Evolutionary conservation across 495 filamentous ascomycete species (phyloP).

Genomic region (Aspergillus sclerotioniger): DNA sequence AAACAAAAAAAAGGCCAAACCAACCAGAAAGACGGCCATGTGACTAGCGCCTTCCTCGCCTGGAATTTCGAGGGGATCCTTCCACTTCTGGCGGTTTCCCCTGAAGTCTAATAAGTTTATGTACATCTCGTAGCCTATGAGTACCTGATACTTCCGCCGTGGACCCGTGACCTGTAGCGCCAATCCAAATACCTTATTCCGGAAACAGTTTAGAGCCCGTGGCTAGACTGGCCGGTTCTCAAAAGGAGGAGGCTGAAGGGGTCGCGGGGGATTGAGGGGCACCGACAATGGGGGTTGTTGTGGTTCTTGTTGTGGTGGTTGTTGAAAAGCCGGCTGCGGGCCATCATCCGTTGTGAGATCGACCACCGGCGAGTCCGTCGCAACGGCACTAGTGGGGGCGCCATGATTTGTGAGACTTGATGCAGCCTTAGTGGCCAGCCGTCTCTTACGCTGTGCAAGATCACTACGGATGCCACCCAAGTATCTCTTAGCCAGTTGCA

Average conservation of each 20-base stretch:
- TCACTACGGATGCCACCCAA: constrained; percentile 52
- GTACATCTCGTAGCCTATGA: no score
- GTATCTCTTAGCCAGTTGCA: constrained; percentile 54
- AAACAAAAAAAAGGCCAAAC: no score
- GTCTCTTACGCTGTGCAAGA: constrained; percentile 44
- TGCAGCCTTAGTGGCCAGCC: constrained; percentile 18
- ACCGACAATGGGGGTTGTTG: not conserved
- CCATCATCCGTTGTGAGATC: constrained; percentile 1
- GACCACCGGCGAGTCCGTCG: not conserved
- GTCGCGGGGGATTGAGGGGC: not conserved
- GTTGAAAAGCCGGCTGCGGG: not conserved
- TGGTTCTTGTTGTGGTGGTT: not conserved
- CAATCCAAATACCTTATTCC: no score
- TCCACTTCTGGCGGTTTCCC: no score
- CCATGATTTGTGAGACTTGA: not conserved
- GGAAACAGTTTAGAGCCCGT: no score
- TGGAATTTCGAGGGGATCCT: no score
- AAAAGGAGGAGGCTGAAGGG: not conserved
- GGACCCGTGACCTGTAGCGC: no score
- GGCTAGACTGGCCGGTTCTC: not conserved
- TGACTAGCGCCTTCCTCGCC: no score
- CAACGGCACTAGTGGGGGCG: not conserved
- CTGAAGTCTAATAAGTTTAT: no score
- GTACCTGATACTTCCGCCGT: no score
- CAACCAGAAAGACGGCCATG: no score